Evolutionary conservation across 2,329 filamentous ascomycete genomes (phyloP), one percentile per base, ranked within the genome.

Genomic region (Grosmannia penicillata): DNA sequence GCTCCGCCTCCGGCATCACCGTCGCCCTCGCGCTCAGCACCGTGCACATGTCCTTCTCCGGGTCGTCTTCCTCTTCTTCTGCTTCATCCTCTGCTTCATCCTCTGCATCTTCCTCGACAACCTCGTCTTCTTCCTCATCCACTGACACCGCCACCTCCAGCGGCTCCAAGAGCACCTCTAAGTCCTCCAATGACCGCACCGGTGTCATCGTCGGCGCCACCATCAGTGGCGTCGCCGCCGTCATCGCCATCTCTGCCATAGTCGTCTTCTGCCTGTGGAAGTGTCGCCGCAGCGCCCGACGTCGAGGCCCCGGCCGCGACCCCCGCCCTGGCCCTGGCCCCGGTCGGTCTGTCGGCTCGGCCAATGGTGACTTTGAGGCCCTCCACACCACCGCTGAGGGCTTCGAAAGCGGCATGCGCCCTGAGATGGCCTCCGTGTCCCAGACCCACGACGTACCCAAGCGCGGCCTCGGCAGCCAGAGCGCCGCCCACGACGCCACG

Each of bases 141-240:
- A 44, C 56, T 3, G 49, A 51, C 28, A 47, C 29, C 6, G 24
- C 29, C 21, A n/a, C 29, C 36, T 19, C 32, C 34, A 15, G 38
- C 41, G 6, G 18, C 9, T 25, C 24, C 14, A 36, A 22, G 13
- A 14, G 31, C 5, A n/a, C n/a, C n/a, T n/a, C n/a, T n/a, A 8
- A 7, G 7, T 6, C 8, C 23, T 22, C 24, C 23, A 33, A 25
- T 15, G 48, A 57, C 29, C 56, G 55, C n/a, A 62, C 60, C 0
- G 67, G 65, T 2, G 65, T 65, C 28, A 70, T 75, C 25, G 60
- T 74, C 4, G 71, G 71, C 21, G 70, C 67, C 11, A 62, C 61
- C 14, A 58, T 75, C 29, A 63, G 66, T n/a, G 68, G 66, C 14
- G 55, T 70, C 1, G 68, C 64, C 6, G 58, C 59, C 4, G 43